phyloP scores from a whole-genome alignment of 1,139 yeast species.

The Blastobotrys serpentis region DNA sequence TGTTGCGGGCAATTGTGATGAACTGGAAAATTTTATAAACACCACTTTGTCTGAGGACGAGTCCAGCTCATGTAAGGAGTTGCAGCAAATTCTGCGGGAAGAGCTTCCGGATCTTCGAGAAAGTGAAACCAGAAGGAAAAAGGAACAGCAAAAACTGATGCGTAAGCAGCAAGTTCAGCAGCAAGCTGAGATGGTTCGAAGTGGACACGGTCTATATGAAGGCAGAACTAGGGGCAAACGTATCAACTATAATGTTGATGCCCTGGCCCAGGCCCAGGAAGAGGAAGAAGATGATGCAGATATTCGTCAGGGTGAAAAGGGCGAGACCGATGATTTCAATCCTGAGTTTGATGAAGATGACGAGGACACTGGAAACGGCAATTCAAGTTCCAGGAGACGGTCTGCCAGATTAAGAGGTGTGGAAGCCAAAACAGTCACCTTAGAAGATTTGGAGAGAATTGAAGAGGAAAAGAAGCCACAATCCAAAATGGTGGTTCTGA shows the following conservation, averaged over 20 bases:
- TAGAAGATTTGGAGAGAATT: constrained; percentile 1
- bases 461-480: constrained; percentile 11
- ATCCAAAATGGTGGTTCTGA: constrained; percentile 14
- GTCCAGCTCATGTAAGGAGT: constrained; percentile 22
- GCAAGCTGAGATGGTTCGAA: constrained; percentile 28
- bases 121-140: constrained; percentile 30
- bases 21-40: constrained; percentile 28
- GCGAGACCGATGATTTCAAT: constrained; percentile 14
- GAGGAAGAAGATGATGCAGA: constrained; percentile 17
- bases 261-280: constrained; percentile 22
- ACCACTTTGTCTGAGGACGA: constrained; percentile 17
- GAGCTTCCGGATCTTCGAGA: constrained; percentile 30
- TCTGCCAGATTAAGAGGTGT: constrained; percentile 21
- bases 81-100: constrained; percentile 24
- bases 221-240: constrained; percentile 40
- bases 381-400: constrained; percentile 6
- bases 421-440: constrained; percentile 3
- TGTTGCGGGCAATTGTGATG: constrained; percentile 34
- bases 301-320: constrained; percentile 14
- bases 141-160: constrained; percentile 27
- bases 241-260: constrained; percentile 37
- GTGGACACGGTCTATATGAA: constrained; percentile 36
- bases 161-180: constrained; percentile 22
- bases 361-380: constrained; percentile 18
- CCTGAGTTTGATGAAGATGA: constrained; percentile 17